Conservation (phyloP, 345 rosid species). For the Pseudoturritis turrita region DNA sequence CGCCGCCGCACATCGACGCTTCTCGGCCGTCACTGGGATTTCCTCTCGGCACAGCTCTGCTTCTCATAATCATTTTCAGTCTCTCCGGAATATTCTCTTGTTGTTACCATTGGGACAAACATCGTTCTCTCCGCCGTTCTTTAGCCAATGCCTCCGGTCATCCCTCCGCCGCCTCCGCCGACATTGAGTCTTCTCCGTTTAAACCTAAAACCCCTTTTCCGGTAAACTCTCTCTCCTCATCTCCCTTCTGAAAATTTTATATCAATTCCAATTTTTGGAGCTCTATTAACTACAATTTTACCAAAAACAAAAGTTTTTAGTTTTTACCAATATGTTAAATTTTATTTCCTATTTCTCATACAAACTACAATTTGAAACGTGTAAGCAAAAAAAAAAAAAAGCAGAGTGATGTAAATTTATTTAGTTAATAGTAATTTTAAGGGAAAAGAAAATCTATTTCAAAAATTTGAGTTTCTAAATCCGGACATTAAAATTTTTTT, state of each 20-base stretch:
- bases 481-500: not conserved
- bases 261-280: not conserved
- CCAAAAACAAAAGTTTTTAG: too few species aligned
- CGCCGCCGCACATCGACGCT: slow-evolving; percentile 74
- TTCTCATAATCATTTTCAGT: slow-evolving; percentile 74
- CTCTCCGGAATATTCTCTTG: slow-evolving; percentile 95
- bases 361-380: not conserved
- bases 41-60: slow-evolving; percentile 93
- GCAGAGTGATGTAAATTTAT: too few species aligned
- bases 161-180: slow-evolving; percentile 37
- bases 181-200: slow-evolving; percentile 48
- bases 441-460: not conserved
- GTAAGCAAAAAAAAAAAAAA: not conserved
- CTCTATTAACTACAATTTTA: not conserved
- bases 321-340: not conserved
- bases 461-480: not conserved
- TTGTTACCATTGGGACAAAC: slow-evolving; percentile 98
- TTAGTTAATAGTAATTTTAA: too few species aligned
- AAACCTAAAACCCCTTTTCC: slow-evolving; percentile 35
- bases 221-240: slow-evolving; percentile 40
- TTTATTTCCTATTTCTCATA: not conserved
- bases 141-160: slow-evolving; percentile 33
- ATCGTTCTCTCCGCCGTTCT: slow-evolving; percentile 76
- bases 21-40: slow-evolving; percentile 90
- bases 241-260: not conserved